Conservation (phyloP, 768 basidiomycete genomes). For the Pulveroboletus sp. region DNA sequence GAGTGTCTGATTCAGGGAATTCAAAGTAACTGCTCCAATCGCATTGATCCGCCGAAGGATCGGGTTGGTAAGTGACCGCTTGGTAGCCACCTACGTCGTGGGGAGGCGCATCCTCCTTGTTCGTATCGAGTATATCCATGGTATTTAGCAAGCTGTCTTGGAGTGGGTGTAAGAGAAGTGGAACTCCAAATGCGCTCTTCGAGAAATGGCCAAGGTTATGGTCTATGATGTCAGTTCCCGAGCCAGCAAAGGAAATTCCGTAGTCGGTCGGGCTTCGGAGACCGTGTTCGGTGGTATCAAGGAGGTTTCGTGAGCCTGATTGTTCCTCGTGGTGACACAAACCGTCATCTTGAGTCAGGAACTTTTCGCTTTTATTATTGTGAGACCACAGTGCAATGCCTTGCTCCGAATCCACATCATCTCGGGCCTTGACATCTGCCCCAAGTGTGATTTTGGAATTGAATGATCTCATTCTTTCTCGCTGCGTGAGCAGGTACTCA, state of each 20-base stretch:
- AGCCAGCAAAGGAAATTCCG: constrained; percentile 10
- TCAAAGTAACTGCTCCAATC: constrained; percentile 24
- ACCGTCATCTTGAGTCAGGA: not conserved
- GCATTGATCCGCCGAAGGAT: constrained; percentile 1
- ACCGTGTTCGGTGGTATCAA: not conserved
- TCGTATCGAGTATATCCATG: constrained; percentile 1
- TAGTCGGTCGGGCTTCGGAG: not conserved
- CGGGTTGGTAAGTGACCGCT: not conserved
- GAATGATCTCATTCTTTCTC: constrained; percentile 19
- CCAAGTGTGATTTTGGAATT: not conserved
- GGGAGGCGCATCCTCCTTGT: constrained; percentile 18
- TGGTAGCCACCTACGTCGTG: not conserved
- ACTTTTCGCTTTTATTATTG: not conserved
- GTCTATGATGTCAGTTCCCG: constrained; percentile 14
- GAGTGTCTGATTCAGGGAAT: constrained; percentile 16
- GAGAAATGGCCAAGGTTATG: not conserved
- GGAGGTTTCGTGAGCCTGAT: not conserved
- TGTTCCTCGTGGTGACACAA: not conserved
- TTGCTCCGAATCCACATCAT: not conserved
- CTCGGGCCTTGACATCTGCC: not conserved
- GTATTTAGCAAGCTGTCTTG: constrained; percentile 3
- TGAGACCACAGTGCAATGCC: not conserved
- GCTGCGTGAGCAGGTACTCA: constrained; percentile 24
- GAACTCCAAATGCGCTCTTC: constrained; percentile 2
- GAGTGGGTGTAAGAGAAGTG: constrained; percentile 3